Conservation (phyloP, 305 asterid genomes). For the Solanum aculeatissimum region DNA sequence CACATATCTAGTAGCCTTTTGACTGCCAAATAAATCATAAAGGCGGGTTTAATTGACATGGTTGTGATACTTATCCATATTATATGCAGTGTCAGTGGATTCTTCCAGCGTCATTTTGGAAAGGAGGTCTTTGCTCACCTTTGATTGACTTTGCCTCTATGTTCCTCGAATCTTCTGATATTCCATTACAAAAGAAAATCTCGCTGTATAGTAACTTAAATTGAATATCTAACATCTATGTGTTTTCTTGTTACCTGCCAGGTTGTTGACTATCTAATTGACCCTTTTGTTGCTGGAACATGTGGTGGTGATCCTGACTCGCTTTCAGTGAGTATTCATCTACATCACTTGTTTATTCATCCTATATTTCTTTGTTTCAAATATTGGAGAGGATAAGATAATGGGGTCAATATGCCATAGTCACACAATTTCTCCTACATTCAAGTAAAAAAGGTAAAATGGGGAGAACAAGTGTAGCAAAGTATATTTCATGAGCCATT, state of each 20-base stretch:
- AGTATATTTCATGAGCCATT: neutral
- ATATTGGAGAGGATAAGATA: neutral
- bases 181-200: neutral
- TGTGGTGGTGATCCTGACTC: slow-evolving; percentile 86
- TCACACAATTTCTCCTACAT: neutral
- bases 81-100: slow-evolving; percentile 71
- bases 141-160: neutral
- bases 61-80: neutral
- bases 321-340: slow-evolving; percentile 63
- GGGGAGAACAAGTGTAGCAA: neutral
- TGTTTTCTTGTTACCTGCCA: slow-evolving; percentile 6
- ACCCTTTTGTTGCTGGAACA: slow-evolving; percentile 94
- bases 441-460: neutral
- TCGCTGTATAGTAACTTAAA: neutral
- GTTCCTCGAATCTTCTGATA: neutral
- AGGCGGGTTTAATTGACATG: neutral
- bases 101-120: slow-evolving; percentile 94
- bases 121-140: slow-evolving; percentile 53
- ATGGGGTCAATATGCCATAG: neutral
- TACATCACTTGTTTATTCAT: slow-evolving; percentile 1
- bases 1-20: neutral
- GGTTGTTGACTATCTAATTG: slow-evolving; percentile 92
- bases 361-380: neutral
- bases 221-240: neutral
- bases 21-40: neutral